Conservation (phyloP, 1,139 yeast species). For the Pichia cactophila region DNA sequence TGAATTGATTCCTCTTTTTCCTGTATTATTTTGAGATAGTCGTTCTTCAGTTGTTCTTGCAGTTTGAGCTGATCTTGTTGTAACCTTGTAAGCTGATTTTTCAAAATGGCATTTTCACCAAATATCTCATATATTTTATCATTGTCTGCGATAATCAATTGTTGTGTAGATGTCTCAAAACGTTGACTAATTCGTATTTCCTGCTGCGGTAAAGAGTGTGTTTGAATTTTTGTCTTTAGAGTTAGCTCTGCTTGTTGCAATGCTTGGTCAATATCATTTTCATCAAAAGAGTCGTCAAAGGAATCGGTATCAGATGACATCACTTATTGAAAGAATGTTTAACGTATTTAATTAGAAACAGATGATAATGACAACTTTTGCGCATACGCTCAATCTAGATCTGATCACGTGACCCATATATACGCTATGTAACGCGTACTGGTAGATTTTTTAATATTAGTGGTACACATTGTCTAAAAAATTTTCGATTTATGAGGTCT, state of each 20-base stretch:
- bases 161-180: background rate
- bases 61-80: constrained; percentile 40
- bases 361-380: too few relatives aligned
- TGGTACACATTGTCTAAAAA: background rate
- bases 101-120: constrained; percentile 72
- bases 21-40: constrained; percentile 29
- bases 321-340: background rate
- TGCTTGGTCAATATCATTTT: constrained; percentile 23
- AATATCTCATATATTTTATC: constrained; percentile 42
- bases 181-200: background rate
- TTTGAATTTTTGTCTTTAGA: constrained; percentile 3
- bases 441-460: too few relatives aligned
- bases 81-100: constrained; percentile 51
- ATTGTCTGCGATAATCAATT: background rate
- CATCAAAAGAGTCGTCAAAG: constrained; percentile 24
- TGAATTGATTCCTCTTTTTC: constrained; percentile 37
- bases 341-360: too few relatives aligned
- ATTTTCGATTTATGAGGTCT: background rate
- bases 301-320: constrained; percentile 1
- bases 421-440: too few relatives aligned
- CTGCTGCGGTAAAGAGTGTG: background rate
- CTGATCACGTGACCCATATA: background rate
- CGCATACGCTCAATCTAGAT: too few relatives aligned
- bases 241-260: constrained; percentile 6
- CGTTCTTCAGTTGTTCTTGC: constrained; percentile 34